A percentile compares a stretch with the other conserved stretches of the same genome.
Conservation (phyloP, 139 green algal genomes). For the Deuterostichococcus epilithicus region DNA sequence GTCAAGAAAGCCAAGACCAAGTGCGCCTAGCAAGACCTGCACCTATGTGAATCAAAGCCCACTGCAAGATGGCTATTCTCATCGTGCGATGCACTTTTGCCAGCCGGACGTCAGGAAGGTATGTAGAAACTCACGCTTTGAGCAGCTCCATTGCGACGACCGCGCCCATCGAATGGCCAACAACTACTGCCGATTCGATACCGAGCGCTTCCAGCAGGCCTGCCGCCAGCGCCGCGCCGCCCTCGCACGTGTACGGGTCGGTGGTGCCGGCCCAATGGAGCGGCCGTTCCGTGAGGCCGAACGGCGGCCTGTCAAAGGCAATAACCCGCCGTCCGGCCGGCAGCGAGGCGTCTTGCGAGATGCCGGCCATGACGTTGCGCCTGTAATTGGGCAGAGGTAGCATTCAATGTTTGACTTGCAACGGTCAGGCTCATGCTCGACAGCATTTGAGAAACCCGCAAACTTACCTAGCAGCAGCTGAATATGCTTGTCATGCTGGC, state of each 20-base stretch:
- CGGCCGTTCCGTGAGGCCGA: slow-evolving; percentile 54
- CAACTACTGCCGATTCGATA: slow-evolving; percentile 25
- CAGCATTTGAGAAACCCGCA: background rate
- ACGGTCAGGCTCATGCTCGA: background rate
- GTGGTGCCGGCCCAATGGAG: slow-evolving; percentile 31
- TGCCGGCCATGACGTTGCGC: slow-evolving; percentile 27
- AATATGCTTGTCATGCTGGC: background rate
- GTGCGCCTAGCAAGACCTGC: background rate
- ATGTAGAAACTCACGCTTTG: slow-evolving; percentile 13
- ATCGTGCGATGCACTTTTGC: background rate
- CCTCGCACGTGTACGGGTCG: slow-evolving; percentile 50
- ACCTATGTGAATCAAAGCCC: background rate
- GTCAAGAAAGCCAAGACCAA: background rate
- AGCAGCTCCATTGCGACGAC: slow-evolving; percentile 47
- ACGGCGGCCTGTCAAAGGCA: slow-evolving; percentile 65
- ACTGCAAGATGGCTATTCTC: background rate
- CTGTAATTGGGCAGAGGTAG: slow-evolving; percentile 8
- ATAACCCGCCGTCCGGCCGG: slow-evolving; percentile 36
- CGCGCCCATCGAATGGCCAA: slow-evolving; percentile 61
- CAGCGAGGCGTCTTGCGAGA: slow-evolving; percentile 17
- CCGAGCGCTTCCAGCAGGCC: slow-evolving; percentile 33
- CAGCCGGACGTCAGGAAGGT: background rate
- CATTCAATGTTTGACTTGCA: background rate
- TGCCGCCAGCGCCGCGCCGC: slow-evolving; percentile 9
- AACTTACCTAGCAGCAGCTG: background rate